These are phyloP conservation scores for Talaromyces sp. DNA, from an alignment of 2,329 filamentous ascomycete species.

Conservation along the genomic window DNA sequence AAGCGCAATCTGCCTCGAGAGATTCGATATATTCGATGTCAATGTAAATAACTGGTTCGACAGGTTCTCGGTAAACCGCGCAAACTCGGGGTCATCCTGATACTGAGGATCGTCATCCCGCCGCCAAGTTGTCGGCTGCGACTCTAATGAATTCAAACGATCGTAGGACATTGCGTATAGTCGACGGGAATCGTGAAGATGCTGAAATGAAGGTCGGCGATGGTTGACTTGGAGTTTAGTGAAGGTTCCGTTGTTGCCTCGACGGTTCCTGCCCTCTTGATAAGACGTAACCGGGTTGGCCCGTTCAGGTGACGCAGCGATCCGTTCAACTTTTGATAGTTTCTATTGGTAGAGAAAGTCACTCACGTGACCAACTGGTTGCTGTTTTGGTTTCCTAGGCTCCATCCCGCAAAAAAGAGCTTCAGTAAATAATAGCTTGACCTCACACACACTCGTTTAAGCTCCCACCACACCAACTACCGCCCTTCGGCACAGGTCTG, in stretches of 20 bases:
- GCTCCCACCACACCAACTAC: not conserved
- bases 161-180: conserved; percentile 78
- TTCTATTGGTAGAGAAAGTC: not conserved
- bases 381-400: conserved; percentile 18
- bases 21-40: conserved; percentile 79
- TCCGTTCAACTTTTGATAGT: not conserved
- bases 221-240: not conserved
- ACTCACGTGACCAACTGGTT: conserved; percentile 18
- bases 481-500: too few species aligned
- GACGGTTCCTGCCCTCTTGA: conserved; percentile 6
- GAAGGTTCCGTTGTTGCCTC: conserved; percentile 17
- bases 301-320: conserved; percentile 17
- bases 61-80: conserved; percentile 73
- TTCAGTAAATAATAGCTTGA: conserved; percentile 13
- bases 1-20: conserved; percentile 78
- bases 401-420: conserved; percentile 16
- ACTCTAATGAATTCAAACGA: conserved; percentile 77
- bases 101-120: conserved; percentile 71
- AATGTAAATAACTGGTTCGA: conserved; percentile 87
- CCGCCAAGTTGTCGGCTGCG: conserved; percentile 66
- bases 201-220: not conserved
- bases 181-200: not conserved
- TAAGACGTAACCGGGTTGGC: conserved; percentile 13
- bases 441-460: conserved; percentile 8
- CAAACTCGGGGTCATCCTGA: conserved; percentile 88